Evolutionary conservation across 2,329 filamentous ascomycete species (phyloP), one percentile per base, ranked within the genome.

Genomic region (Pyricularia grisea): DNA sequence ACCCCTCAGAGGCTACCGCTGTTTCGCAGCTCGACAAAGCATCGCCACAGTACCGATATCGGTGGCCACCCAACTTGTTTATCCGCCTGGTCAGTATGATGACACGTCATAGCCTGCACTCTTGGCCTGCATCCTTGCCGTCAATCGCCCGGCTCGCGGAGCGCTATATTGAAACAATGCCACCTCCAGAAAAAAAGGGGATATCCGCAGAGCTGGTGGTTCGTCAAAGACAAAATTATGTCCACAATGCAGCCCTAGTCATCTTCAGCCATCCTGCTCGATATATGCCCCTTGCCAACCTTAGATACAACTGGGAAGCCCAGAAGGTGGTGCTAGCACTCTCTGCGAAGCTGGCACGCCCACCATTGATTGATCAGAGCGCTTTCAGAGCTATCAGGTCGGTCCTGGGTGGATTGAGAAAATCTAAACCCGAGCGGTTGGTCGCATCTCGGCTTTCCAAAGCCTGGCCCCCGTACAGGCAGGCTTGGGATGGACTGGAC

Each of bases 401-500:
- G 58, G 85, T 88, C 2, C 75, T 90, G 68, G 75, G 85, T 7
- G 85, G 82, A 2, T 78, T 85, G 69, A 80, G 81, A 63, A 89
- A 88, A 73, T 84, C 83, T 10, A 74, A 77, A 7, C 77, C 76
- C 5, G 88, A 90, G 75, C 77, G 76, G 17, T 81, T 80, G 42
- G 82, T 81, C 36, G 81, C 84, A 1, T 72, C 76, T 25, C 82
- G 85, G 31, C 81, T 87, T 69, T 78, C 79, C 1, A 79, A 82
- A 67, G 81, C 81, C 1, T 90, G 87, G 88, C 88, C 88, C 11
- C 88, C 88, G 0, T 89, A 88, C 76, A 78, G 86, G 68, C 79
- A 81, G 55, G 80, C 84, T 12, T 82, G 84, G 69, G 85, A 90
- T 73, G 87, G 87, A 1, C 83, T 86, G 71, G 88, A 90, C 74